These are phyloP conservation scores for Phlebopus sp. DNA, from an alignment of 1,284 basidiomycete genomes.

Conservation along the genomic window DNA sequence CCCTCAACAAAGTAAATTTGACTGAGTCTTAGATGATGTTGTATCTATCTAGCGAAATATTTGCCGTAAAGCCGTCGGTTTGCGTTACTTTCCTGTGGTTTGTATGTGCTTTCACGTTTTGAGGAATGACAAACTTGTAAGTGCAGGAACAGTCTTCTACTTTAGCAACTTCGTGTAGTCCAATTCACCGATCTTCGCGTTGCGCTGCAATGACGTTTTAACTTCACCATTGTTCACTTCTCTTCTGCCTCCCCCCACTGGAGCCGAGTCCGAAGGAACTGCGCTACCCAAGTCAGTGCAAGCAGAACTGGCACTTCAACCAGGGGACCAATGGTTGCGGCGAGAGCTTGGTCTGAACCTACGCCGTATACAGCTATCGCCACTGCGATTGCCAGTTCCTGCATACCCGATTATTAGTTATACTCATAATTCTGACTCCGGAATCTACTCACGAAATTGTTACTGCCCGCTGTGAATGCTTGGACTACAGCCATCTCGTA, in stretches of 20 bases:
- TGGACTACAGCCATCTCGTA: constrained; percentile 75
- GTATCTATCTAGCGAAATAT: too few species aligned
- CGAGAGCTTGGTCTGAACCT: constrained; percentile 70
- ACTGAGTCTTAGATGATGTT: too few species aligned
- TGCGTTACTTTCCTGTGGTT: too few species aligned
- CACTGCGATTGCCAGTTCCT: constrained; percentile 84
- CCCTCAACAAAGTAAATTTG: too few species aligned
- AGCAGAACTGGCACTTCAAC: constrained; percentile 81
- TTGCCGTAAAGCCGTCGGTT: too few species aligned
- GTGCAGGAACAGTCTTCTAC: too few species aligned
- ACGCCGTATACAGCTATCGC: constrained; percentile 78
- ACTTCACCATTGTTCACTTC: constrained; percentile 2
- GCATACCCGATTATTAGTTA: neutral
- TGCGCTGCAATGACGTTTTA: too few species aligned
- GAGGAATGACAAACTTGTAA: too few species aligned
- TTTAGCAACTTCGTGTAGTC: too few species aligned
- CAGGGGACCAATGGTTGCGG: constrained; percentile 76
- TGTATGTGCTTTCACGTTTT: too few species aligned
- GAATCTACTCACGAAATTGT: constrained; percentile 47
- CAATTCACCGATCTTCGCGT: too few species aligned
- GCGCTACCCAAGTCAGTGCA: constrained; percentile 67
- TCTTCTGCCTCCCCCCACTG: constrained; percentile 36
- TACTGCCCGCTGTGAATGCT: constrained; percentile 57
- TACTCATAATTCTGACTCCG: neutral
- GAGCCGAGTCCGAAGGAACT: constrained; percentile 49